Conservation (phyloP, 2,329 filamentous ascomycete genomes). For the Pseudocercospora cruenta region DNA sequence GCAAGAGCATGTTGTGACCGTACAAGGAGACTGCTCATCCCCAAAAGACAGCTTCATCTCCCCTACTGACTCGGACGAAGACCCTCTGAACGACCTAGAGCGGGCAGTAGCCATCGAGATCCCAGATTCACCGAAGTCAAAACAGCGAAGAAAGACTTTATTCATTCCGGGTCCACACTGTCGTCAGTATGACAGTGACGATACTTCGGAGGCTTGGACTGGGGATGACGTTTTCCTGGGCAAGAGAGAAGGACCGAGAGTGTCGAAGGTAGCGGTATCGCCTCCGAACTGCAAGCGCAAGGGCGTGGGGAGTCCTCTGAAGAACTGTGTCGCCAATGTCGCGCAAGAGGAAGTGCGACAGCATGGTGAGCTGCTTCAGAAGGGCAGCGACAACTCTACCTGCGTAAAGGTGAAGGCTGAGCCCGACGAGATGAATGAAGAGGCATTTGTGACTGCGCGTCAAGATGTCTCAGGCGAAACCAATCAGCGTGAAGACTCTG, state of each 20-base stretch:
- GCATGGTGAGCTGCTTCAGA: not conserved
- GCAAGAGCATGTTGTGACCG: too few relatives aligned
- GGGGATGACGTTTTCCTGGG: conserved; percentile 28
- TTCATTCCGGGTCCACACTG: not conserved
- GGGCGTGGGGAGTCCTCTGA: not conserved
- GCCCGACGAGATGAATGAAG: not conserved
- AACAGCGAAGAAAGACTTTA: not conserved
- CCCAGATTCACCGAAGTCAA: not conserved
- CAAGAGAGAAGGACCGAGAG: not conserved
- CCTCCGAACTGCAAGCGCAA: not conserved
- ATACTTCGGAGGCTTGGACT: conserved; percentile 29
- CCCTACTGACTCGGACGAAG: not conserved
- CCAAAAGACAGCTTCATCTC: not conserved
- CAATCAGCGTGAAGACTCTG: not conserved
- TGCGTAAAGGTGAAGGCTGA: not conserved
- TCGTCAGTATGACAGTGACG: not conserved
- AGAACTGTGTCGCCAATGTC: not conserved
- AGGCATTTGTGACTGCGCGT: not conserved
- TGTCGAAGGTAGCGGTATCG: not conserved
- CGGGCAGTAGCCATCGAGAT: not conserved
- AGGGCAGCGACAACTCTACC: not conserved
- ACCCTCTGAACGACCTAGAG: not conserved
- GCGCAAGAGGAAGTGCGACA: not conserved
- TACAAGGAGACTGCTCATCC: too few relatives aligned
- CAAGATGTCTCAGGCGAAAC: not conserved